These are phyloP conservation scores for Fomitopsis serialis DNA, from an alignment of 768 basidiomycete genomes.

Conservation along the genomic window DNA sequence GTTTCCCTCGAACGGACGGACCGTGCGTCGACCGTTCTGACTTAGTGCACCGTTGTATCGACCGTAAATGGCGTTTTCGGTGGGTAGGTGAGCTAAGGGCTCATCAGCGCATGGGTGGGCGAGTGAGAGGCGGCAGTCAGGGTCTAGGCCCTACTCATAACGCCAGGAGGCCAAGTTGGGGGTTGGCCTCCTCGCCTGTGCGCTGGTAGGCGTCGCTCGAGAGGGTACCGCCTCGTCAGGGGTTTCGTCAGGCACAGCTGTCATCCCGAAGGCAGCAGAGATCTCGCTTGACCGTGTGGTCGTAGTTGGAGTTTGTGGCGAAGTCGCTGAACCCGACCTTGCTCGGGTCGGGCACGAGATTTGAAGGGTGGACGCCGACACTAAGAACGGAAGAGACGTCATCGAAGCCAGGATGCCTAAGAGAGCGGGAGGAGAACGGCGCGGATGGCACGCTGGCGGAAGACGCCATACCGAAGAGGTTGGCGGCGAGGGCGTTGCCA, in stretches of 20 bases:
- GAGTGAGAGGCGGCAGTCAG: no score
- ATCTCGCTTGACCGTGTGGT: conserved; percentile 67
- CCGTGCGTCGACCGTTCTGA: no score
- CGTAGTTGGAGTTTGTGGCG: conserved; percentile 34
- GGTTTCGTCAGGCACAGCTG: conserved; percentile 52
- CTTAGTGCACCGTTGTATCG: no score
- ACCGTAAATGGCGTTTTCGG: no score
- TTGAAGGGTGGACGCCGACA: conserved; percentile 61
- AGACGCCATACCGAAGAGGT: conserved; percentile 67
- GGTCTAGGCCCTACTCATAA: conserved; percentile 29
- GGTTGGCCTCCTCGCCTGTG: conserved; percentile 22
- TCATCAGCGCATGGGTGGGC: no score
- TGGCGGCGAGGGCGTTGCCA: conserved; percentile 63
- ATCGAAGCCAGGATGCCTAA: conserved; percentile 61
- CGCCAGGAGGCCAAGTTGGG: conserved; percentile 55
- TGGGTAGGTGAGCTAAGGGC: no score
- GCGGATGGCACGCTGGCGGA: conserved; percentile 42
- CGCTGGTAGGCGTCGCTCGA: conserved; percentile 19
- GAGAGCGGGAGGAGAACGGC: conserved; percentile 62
- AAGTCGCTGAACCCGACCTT: conserved; percentile 45
- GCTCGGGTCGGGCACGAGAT: conserved; percentile 47
- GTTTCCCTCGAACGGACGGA: no score
- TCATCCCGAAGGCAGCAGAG: conserved; percentile 67
- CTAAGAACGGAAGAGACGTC: conserved; percentile 55
- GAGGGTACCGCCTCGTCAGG: conserved; percentile 45